Base-by-base conservation (phyloP, 495 filamentous ascomycete genomes). In the Tricharina praecox region DNA sequence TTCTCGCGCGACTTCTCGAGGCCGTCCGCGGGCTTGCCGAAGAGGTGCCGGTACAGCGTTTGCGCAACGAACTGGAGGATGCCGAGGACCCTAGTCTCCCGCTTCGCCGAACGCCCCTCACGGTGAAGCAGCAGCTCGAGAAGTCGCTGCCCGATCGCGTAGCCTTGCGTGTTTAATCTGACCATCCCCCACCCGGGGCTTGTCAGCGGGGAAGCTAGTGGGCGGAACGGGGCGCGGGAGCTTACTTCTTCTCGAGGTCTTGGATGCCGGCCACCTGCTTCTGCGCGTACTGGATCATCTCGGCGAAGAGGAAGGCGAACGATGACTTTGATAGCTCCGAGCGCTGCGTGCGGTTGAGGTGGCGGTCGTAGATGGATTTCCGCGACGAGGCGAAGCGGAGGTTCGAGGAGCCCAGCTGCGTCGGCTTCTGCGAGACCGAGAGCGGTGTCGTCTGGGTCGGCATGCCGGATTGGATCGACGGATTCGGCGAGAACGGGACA, bases 221-320 rank as follows among this genome's bases (percentile, higher is more conserved):
- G 32, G 18, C 21, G 49, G n/a, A 35, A 47, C 21, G 33, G 39
- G 33, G 45, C 16, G 15, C 36, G 44, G 49, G 18, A 37, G 28
- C 15, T 33, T 60, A 90, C 85, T 82, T 73, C 68, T 84, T 84
- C 63, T 99, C 90, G 11, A 99, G 61, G 63, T 95, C 92, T 58
- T 87, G 78, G 45, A 96, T 93, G 1, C 82, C 85, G 47, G 81
- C 88, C 45, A 93, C 87, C 52, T 81, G 69, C 55, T 78, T 76
- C 61, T 95, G 92, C 35, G 90, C 87, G 63, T 99, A 96, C 56
- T 74, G 78, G 25, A 99, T 86, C 85, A 99, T 94, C 70, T 95
- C 88, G 32, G 75, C 78, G 56, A 99, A 99, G 18, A 99, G 69
- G 60, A 90, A 95, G 25, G 90, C 92, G 64, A 99, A 95, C 63